A percentile compares a stretch with the other conserved stretches of the same genome.
These are phyloP conservation scores for Cladosporium phlei DNA, from an alignment of 2,329 filamentous ascomycete species.

Conservation along the genomic window DNA sequence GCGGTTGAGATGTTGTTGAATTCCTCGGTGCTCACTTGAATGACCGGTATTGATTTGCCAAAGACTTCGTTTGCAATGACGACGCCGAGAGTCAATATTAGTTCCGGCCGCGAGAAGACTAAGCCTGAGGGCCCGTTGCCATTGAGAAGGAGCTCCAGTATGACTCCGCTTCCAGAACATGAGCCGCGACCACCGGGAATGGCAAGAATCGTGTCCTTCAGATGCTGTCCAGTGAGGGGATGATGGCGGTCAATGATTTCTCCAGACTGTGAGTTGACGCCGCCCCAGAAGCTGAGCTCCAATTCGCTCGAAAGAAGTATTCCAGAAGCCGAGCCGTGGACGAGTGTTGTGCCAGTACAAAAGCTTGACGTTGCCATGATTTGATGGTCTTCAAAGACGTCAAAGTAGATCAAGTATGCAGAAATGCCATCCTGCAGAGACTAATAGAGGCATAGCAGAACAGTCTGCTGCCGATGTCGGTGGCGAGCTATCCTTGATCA, in stretches of 20 bases:
- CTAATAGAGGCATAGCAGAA: too few species aligned
- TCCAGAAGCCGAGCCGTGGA: neutral
- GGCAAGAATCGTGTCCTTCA: constrained; percentile 37
- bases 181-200: constrained; percentile 46
- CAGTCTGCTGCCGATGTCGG: too few species aligned
- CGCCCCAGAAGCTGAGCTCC: constrained; percentile 45
- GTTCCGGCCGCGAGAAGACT: constrained; percentile 39
- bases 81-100: constrained; percentile 45
- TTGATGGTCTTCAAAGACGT: too few species aligned
- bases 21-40: constrained; percentile 25
- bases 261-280: constrained; percentile 39
- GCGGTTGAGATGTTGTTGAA: neutral
- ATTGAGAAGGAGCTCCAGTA: constrained; percentile 44
- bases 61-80: constrained; percentile 43
- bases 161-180: constrained; percentile 42
- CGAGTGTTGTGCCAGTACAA: neutral
- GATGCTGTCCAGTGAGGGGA: constrained; percentile 32
- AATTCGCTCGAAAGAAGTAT: neutral
- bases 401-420: too few species aligned
- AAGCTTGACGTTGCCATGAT: too few species aligned
- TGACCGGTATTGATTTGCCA: constrained; percentile 37
- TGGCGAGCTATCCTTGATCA: too few species aligned
- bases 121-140: constrained; percentile 36
- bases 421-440: too few species aligned
- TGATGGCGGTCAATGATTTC: constrained; percentile 43